phyloP scores from a whole-genome alignment of 306 rosid species.

The Ceratonia siliqua region DNA sequence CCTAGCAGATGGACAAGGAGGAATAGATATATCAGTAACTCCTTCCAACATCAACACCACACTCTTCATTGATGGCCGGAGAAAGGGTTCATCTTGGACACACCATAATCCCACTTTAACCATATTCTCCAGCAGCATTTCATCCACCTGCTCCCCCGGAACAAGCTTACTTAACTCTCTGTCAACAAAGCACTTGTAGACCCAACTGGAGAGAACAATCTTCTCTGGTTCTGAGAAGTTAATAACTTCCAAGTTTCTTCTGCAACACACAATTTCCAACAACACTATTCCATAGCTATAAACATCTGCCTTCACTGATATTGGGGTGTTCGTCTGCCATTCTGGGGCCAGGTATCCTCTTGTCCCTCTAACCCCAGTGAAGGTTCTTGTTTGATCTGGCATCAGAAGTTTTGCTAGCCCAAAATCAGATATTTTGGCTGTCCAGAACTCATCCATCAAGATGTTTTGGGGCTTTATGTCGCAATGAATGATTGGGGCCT shows the following conservation, averaged over 20 bases:
- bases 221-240: constrained; percentile 31
- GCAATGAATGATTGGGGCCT: constrained; percentile 43
- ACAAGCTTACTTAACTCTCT: constrained; percentile 35
- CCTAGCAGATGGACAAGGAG: constrained; percentile 40
- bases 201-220: constrained; percentile 40
- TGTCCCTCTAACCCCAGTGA: constrained; percentile 42
- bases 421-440: constrained; percentile 46
- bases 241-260: constrained; percentile 28
- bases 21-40: constrained; percentile 33
- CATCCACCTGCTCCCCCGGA: constrained; percentile 26
- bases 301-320: constrained; percentile 46
- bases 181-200: constrained; percentile 32
- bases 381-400: constrained; percentile 45
- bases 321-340: constrained; percentile 41
- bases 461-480: constrained; percentile 49
- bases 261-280: constrained; percentile 38
- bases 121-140: constrained; percentile 29
- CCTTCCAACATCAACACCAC: constrained; percentile 47
- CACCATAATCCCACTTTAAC: constrained; percentile 48
- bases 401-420: constrained; percentile 45
- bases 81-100: constrained; percentile 44
- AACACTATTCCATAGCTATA: constrained; percentile 45
- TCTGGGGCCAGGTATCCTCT: constrained; percentile 49
- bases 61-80: constrained; percentile 49
- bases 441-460: constrained; percentile 46